These are phyloP conservation scores for Endoconidiophora polonica DNA, from an alignment of 2,329 filamentous ascomycete genomes.

Conservation along the genomic window DNA sequence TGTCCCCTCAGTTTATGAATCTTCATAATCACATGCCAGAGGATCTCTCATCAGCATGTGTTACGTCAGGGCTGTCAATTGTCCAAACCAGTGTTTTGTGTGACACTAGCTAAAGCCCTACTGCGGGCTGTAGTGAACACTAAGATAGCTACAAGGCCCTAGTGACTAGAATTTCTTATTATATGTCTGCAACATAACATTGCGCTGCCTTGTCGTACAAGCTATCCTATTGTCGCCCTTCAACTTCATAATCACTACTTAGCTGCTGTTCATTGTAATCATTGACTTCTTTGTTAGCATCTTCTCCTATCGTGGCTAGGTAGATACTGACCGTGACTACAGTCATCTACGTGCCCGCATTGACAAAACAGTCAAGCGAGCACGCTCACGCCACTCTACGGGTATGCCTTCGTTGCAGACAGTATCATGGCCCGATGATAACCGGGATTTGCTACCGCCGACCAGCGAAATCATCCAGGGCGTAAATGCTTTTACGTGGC, in stretches of 20 bases:
- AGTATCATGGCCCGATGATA: constrained; percentile 19
- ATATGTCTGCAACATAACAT: background rate
- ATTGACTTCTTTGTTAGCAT: constrained; percentile 21
- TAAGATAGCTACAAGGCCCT: background rate
- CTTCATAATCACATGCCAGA: too few species aligned
- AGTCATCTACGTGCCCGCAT: constrained; percentile 36
- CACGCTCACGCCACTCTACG: constrained; percentile 14
- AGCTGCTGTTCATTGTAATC: background rate
- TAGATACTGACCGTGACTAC: constrained; percentile 37
- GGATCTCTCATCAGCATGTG: too few species aligned
- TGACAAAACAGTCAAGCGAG: constrained; percentile 28
- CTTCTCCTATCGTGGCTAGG: constrained; percentile 35
- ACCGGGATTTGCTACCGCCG: constrained; percentile 34
- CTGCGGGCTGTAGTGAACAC: too few species aligned
- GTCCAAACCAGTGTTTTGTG: too few species aligned
- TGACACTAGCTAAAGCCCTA: background rate
- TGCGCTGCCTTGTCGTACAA: background rate
- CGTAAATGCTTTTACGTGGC: constrained; percentile 33
- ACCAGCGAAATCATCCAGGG: constrained; percentile 33
- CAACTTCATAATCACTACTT: too few species aligned
- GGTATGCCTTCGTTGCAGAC: background rate
- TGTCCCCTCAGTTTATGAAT: too few species aligned
- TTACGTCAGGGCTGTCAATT: too few species aligned
- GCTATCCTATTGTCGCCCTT: too few species aligned
- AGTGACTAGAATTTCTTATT: background rate